Evolutionary conservation across 805 yeast genomes (phyloP), one percentile per base, ranked within the genome.

Genomic region (Ogataea methanolica): DNA sequence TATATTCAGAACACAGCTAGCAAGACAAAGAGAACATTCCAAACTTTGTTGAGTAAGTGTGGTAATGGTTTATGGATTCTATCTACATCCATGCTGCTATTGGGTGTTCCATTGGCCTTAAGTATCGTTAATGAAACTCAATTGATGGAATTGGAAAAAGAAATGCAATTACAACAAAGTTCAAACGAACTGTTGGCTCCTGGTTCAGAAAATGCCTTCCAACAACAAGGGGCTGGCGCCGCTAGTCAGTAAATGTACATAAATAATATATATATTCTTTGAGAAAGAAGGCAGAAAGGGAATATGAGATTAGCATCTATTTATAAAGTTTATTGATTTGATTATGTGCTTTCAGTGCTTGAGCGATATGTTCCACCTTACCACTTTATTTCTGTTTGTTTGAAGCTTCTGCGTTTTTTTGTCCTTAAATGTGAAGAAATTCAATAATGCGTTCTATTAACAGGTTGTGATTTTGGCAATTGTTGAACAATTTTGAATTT

Each of bases 81-180:
- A 48, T 82, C 97, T 12, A 83, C 98, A 12, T 79, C 94, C 38
- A 82, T 88, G 38, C 72, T 94, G 59, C 78, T 94, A 53, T 74
- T 94, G 59, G 97, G 97, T 66, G 96, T 90, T 41, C 99, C 99
- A 54, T 77, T 88, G 59, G 83, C 96, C 8, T 75, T 94, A 60
- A 85, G 96, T 45, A 87, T 94, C 59, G 76, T 94, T 60, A 83
- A 90, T 51, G 97, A 92, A 73, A 95, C 90, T 66, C 97, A 92
- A 74, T 79, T 91, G 67, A 82, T 84, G 65, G 97, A 91, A 73
- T 79, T 88, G 84, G 97, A 91, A 75, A 89, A 87, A 74, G 94
- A 90, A 65, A 83, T 89, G 77, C 81, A 85, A 49, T 72, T 85
- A 62, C 92, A 85, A 68, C 85, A 83, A 67, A 52, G 57, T 33